phyloP scores from a whole-genome alignment of 805 yeast species.

The Saturnispora gosingensis region DNA sequence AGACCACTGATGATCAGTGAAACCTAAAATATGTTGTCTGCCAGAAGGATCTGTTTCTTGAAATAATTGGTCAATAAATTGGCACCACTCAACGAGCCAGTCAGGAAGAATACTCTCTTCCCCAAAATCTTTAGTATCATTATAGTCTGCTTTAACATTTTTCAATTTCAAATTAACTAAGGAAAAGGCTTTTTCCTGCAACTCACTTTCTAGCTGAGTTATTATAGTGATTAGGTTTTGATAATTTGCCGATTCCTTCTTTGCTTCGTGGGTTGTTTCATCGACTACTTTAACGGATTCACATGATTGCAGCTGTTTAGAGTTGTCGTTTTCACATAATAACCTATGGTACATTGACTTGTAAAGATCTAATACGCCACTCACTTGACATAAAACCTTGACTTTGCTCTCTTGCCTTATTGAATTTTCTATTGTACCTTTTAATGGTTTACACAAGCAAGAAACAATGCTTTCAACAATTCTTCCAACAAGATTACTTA shows the following conservation, averaged over 20 bases:
- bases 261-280: slow-evolving; percentile 4
- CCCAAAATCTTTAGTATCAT: slow-evolving; percentile 17
- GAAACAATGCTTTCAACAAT: slow-evolving; percentile 43
- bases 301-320: not conserved
- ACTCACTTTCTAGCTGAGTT: slow-evolving; percentile 26
- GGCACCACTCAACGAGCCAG: slow-evolving; percentile 62
- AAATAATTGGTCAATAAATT: slow-evolving; percentile 50
- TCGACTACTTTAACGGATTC: not conserved
- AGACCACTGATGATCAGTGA: slow-evolving; percentile 29
- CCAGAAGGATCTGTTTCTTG: slow-evolving; percentile 31
- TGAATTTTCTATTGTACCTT: slow-evolving; percentile 57
- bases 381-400: slow-evolving; percentile 45
- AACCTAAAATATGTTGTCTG: slow-evolving; percentile 24
- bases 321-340: slow-evolving; percentile 13
- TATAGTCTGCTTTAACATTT: slow-evolving; percentile 21
- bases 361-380: slow-evolving; percentile 59
- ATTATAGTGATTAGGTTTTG: slow-evolving; percentile 19
- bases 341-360: slow-evolving; percentile 54
- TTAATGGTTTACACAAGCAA: slow-evolving; percentile 50
- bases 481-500: slow-evolving; percentile 21
- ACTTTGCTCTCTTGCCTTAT: slow-evolving; percentile 56
- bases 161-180: slow-evolving; percentile 32
- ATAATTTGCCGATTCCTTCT: not conserved
- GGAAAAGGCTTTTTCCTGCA: slow-evolving; percentile 32
- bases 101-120: slow-evolving; percentile 73